Percentiles rank a stretch among this genome's conserved stretches.
Evolutionary conservation across 495 filamentous ascomycete species (phyloP).

Genomic region (Aspergillus sclerotiicarbonarius): DNA sequence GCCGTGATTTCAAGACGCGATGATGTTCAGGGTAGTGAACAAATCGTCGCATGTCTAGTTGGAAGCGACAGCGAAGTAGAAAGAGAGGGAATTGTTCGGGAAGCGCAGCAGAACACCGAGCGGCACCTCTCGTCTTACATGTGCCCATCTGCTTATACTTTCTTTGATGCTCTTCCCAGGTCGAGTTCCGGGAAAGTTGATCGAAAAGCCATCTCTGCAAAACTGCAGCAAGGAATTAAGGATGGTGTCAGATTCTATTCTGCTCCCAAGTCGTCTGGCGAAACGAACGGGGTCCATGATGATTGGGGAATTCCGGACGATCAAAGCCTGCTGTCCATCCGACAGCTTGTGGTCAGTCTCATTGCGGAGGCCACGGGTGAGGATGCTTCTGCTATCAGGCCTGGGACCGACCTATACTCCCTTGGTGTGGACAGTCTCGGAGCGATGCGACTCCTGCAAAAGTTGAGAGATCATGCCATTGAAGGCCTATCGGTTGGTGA

Average conservation of each 20-base stretch:
- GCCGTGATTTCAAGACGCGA: slow-evolving; percentile 19
- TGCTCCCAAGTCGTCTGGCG: background rate
- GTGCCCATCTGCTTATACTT: slow-evolving; percentile 22
- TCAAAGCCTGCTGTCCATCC: background rate
- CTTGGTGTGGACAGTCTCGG: slow-evolving; percentile 77
- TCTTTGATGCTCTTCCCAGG: slow-evolving; percentile 22
- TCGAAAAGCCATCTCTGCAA: slow-evolving; percentile 22
- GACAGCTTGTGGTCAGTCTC: slow-evolving; percentile 23
- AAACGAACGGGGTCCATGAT: slow-evolving; percentile 2
- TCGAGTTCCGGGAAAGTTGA: slow-evolving; percentile 29
- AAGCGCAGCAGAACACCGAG: slow-evolving; percentile 45
- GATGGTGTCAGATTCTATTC: slow-evolving; percentile 4
- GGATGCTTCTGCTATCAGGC: slow-evolving; percentile 38
- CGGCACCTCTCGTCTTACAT: slow-evolving; percentile 20
- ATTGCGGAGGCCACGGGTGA: slow-evolving; percentile 49
- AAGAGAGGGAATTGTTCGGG: slow-evolving; percentile 30
- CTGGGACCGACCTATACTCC: slow-evolving; percentile 63
- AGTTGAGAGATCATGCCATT: slow-evolving; percentile 20
- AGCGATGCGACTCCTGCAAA: slow-evolving; percentile 56
- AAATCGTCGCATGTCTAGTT: slow-evolving; percentile 27
- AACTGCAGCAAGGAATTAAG: slow-evolving; percentile 4
- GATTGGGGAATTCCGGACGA: slow-evolving; percentile 5
- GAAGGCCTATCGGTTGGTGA: slow-evolving; percentile 30
- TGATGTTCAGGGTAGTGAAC: slow-evolving; percentile 17
- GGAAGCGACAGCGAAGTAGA: slow-evolving; percentile 15